Percentiles rank a stretch among this genome's conserved stretches.
Evolutionary conservation across 768 basidiomycete species (phyloP).

Genomic region (Naematelia encephala): DNA sequence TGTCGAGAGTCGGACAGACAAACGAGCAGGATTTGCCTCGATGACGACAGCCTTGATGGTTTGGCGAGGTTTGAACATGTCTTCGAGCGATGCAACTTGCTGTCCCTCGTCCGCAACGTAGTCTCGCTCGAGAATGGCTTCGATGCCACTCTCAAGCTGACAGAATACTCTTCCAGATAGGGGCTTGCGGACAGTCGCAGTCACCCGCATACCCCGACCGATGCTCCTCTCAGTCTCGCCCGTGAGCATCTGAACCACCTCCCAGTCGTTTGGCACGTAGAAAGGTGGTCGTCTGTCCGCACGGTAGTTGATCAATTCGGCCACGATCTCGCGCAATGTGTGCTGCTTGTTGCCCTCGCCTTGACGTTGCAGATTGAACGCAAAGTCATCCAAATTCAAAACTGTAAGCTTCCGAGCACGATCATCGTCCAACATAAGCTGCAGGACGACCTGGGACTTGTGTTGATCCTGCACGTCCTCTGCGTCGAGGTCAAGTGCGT

Average conservation of each 20-base stretch:
- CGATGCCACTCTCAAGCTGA: conserved; percentile 88
- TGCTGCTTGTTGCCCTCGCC: conserved; percentile 80
- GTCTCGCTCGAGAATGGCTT: conserved; percentile 66
- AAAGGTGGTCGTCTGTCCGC: conserved; percentile 70
- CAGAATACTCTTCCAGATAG: conserved; percentile 64
- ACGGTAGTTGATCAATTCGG: conserved; percentile 77
- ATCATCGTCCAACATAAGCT: conserved; percentile 79
- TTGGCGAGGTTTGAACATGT: conserved; percentile 70
- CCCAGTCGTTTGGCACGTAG: conserved; percentile 64
- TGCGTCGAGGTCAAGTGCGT: conserved; percentile 94
- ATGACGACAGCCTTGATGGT: conserved; percentile 75
- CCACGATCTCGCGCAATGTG: conserved; percentile 80
- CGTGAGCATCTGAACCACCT: conserved; percentile 89
- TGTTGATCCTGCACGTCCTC: conserved; percentile 91
- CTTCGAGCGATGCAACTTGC: conserved; percentile 47
- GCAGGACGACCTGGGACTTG: conserved; percentile 79
- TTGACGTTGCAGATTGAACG: conserved; percentile 80
- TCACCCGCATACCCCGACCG: conserved; percentile 70
- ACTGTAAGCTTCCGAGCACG: conserved; percentile 77
- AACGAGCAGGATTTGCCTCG: conserved; percentile 61
- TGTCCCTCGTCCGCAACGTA: conserved; percentile 55
- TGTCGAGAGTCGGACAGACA: conserved; percentile 72
- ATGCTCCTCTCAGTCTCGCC: conserved; percentile 82
- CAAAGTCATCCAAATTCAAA: conserved; percentile 93
- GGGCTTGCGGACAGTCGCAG: conserved; percentile 58